Conservation (phyloP, 78 protist species). For the Dictyostelium brefeldianum region DNA sequence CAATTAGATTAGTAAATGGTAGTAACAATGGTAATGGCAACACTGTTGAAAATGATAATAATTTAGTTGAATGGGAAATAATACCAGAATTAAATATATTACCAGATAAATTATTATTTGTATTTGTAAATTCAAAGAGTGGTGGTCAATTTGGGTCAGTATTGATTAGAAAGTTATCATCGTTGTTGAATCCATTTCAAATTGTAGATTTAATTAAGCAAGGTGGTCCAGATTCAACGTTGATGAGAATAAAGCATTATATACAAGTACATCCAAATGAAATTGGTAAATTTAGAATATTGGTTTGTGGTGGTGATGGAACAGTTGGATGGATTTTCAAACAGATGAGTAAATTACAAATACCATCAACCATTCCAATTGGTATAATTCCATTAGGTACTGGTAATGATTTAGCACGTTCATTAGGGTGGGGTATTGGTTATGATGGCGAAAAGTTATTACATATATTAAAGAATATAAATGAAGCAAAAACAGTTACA, state of each 20-base stretch:
- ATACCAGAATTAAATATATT: neutral
- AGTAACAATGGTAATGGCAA: neutral
- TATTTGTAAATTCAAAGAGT: slow-evolving; percentile 72
- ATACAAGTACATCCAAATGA: slow-evolving; percentile 39
- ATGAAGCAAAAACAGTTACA: neutral
- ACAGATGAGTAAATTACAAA: slow-evolving; percentile 21
- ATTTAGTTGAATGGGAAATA: slow-evolving; percentile 5
- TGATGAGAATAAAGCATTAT: neutral
- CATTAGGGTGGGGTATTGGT: slow-evolving; percentile 93
- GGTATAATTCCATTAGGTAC: slow-evolving; percentile 94
- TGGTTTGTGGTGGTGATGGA: slow-evolving; percentile 96
- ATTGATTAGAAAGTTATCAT: slow-evolving; percentile 43
- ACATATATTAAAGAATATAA: slow-evolving; percentile 8
- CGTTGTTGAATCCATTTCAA: slow-evolving; percentile 61
- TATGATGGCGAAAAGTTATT: slow-evolving; percentile 71
- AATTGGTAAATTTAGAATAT: slow-evolving; percentile 40
- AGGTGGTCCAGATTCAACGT: slow-evolving; percentile 34
- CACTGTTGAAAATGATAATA: neutral
- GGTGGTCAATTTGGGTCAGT: slow-evolving; percentile 68
- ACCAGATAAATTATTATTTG: slow-evolving; percentile 11
- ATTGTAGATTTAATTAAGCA: slow-evolving; percentile 41
- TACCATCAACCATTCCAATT: slow-evolving; percentile 61
- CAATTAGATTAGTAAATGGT: neutral
- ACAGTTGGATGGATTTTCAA: slow-evolving; percentile 94
- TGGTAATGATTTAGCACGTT: slow-evolving; percentile 95